Evolutionary conservation across 2,329 filamentous ascomycete genomes (phyloP).

Genomic region (Metarhizium robertsii): DNA sequence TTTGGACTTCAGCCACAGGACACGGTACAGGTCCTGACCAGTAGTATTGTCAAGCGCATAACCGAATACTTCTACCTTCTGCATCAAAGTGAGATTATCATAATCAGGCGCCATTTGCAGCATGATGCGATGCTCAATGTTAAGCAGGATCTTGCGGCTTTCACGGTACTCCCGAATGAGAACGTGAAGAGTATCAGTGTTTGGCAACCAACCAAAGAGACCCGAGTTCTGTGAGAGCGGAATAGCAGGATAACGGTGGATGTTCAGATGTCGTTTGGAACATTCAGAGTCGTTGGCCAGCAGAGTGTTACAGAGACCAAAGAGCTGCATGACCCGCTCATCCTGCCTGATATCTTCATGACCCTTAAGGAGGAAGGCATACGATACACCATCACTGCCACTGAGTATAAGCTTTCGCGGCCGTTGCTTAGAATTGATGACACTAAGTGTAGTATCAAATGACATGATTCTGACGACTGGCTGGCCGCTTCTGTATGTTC

Average conservation of each 20-base stretch:
- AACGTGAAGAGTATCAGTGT: slow-evolving; percentile 94
- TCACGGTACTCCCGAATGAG: slow-evolving; percentile 97
- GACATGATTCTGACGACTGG: slow-evolving; percentile 77
- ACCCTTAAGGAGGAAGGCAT: slow-evolving; percentile 91
- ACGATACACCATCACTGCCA: slow-evolving; percentile 80
- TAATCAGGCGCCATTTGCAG: slow-evolving; percentile 99
- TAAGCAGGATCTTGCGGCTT: slow-evolving; percentile 91
- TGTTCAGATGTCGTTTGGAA: slow-evolving; percentile 93
- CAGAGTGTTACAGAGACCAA: slow-evolving; percentile 93
- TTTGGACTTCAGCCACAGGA: slow-evolving; percentile 98
- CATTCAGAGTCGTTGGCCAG: slow-evolving; percentile 89
- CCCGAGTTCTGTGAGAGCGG: slow-evolving; percentile 94
- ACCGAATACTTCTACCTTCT: slow-evolving; percentile 98
- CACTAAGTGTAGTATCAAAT: slow-evolving; percentile 81
- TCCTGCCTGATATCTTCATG: slow-evolving; percentile 99
- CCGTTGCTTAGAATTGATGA: slow-evolving; percentile 95
- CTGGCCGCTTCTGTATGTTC: slow-evolving; percentile 74
- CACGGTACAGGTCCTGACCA: slow-evolving; percentile 93
- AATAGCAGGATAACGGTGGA: slow-evolving; percentile 93
- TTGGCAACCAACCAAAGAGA: slow-evolving; percentile 90
- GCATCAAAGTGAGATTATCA: slow-evolving; percentile 97
- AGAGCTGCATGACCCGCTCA: slow-evolving; percentile 98
- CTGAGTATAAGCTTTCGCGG: slow-evolving; percentile 81
- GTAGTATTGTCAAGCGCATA: slow-evolving; percentile 99
- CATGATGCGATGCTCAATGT: slow-evolving; percentile 99